Conservation (phyloP, 1,139 yeast species). For the Taiozyma sp. region DNA sequence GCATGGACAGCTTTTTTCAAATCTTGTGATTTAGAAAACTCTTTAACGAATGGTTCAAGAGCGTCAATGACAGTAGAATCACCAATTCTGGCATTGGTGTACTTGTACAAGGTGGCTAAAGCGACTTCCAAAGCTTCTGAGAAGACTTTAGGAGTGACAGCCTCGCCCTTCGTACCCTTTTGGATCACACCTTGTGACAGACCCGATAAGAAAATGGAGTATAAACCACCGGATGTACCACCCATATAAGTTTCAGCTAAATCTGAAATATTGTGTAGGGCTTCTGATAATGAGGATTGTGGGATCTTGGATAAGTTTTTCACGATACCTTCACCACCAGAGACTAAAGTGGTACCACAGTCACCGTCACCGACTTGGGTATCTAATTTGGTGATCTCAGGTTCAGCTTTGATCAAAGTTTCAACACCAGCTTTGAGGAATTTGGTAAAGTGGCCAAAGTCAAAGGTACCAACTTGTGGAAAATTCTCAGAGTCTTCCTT, state of each 20-base stretch:
- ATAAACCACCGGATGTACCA: slow-evolving; percentile 93
- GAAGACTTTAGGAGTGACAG: slow-evolving; percentile 32
- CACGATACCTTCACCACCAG: slow-evolving; percentile 74
- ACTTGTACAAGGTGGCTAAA: slow-evolving; percentile 60
- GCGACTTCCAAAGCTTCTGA: slow-evolving; percentile 47
- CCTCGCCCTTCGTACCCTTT: slow-evolving; percentile 26
- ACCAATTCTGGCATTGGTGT: slow-evolving; percentile 87
- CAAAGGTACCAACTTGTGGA: slow-evolving; percentile 33
- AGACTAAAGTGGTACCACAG: slow-evolving; percentile 86
- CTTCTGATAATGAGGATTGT: slow-evolving; percentile 45
- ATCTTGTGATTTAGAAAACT: slow-evolving; percentile 45
- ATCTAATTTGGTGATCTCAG: slow-evolving; percentile 79
- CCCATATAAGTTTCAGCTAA: slow-evolving; percentile 90
- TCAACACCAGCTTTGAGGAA: slow-evolving; percentile 44
- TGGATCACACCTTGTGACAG: slow-evolving; percentile 46
- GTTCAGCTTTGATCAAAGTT: slow-evolving; percentile 53
- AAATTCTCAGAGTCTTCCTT: slow-evolving; percentile 33
- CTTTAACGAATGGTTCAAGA: slow-evolving; percentile 77
- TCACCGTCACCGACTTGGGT: slow-evolving; percentile 96
- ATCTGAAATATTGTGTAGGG: slow-evolving; percentile 62
- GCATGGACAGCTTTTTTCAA: slow-evolving; percentile 58
- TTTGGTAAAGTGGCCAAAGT: slow-evolving; percentile 32
- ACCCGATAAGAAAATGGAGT: slow-evolving; percentile 76
- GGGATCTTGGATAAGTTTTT: slow-evolving; percentile 45
- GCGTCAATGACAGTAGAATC: slow-evolving; percentile 89